These are phyloP conservation scores for Mycena vitilis DNA, from an alignment of 768 basidiomycete genomes.

Conservation along the genomic window DNA sequence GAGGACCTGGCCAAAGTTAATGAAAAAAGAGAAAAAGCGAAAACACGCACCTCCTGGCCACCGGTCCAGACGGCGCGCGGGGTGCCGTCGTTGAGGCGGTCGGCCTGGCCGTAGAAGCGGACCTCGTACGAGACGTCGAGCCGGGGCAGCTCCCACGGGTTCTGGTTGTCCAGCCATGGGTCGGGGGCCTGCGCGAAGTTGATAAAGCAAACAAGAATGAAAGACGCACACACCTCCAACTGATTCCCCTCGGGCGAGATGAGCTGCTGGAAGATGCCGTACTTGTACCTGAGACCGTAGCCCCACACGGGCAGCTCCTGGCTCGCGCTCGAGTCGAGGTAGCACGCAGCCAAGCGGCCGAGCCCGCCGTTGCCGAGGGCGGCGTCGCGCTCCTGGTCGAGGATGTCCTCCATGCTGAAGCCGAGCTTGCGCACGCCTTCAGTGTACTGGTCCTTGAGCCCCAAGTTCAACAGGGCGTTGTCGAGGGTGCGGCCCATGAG, in stretches of 20 bases:
- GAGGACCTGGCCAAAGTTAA: conserved; percentile 40
- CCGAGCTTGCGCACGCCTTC: conserved; percentile 82
- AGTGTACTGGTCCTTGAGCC: conserved; percentile 80
- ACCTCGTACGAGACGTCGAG: conserved; percentile 88
- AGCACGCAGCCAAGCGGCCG: conserved; percentile 96
- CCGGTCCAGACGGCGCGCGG: conserved; percentile 83
- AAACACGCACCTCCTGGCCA: conserved; percentile 72
- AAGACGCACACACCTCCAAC: conserved; percentile 62
- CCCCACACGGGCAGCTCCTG: conserved; percentile 94
- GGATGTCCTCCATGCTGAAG: conserved; percentile 88
- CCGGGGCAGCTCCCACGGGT: conserved; percentile 91
- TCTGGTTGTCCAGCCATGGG: conserved; percentile 90
- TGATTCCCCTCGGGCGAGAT: conserved; percentile 88
- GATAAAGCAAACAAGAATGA: not conserved
- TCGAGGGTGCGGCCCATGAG: conserved; percentile 86
- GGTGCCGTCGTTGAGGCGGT: conserved; percentile 68
- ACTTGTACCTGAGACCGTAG: conserved; percentile 92
- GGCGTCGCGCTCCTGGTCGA: conserved; percentile 93
- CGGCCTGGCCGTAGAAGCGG: conserved; percentile 89
- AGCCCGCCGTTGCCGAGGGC: conserved; percentile 96
- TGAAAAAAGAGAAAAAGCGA: too few relatives aligned
- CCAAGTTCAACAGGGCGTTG: conserved; percentile 78
- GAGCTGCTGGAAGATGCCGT: conserved; percentile 96
- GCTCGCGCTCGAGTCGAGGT: conserved; percentile 87
- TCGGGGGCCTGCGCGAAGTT: conserved; percentile 72